Evolutionary conservation across 2,329 filamentous ascomycete genomes (phyloP), one percentile per base, ranked within the genome.

Genomic region (Orbilia oligospora): DNA sequence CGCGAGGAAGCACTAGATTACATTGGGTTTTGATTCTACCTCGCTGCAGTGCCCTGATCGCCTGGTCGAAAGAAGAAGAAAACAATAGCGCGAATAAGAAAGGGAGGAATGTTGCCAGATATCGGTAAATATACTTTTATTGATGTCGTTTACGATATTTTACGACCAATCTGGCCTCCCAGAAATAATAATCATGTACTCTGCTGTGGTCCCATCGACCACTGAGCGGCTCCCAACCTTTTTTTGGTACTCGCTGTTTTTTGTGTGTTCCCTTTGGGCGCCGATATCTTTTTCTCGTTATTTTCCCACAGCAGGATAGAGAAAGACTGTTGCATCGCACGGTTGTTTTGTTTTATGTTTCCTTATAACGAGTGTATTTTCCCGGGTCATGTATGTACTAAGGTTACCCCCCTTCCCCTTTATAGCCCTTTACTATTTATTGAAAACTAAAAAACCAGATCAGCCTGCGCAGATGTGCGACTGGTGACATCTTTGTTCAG

Each of bases 341-440:
- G 69, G 41, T 67, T 75, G 72, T 76, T 73, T 72, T 66, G 71
- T 65, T 68, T 66, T 66, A 55, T 67, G 46, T 48, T 76, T 63
- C 27, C 46, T 61, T 41, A 61, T 44, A 16, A 61, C 22, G 56
- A 61, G 8, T 61, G 56, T 61, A 61, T 44, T 69, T 56, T 12
- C 41, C 49, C 20, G 33, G 63, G 58, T 71, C 58, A 30, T 76
- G 66, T 71, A 77, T 67, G 58, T 71, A 76, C 64, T 70, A 71
- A 76, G 55, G 66, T 58, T 38, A 6, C 24, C 8, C n/a, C 30
- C 56, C 61, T 12, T 38, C 51, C 61, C 55, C 33, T 24, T 36
- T n/a, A 55, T 44, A 53, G 41, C 33, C 49, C 22, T 46, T 53
- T 68, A 51, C 36, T 58, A 61, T 61, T 77, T 58, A 41, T 27